Base-by-base conservation (phyloP, 257 asterid genomes). In the Nyctanthes arbortristis region DNA sequence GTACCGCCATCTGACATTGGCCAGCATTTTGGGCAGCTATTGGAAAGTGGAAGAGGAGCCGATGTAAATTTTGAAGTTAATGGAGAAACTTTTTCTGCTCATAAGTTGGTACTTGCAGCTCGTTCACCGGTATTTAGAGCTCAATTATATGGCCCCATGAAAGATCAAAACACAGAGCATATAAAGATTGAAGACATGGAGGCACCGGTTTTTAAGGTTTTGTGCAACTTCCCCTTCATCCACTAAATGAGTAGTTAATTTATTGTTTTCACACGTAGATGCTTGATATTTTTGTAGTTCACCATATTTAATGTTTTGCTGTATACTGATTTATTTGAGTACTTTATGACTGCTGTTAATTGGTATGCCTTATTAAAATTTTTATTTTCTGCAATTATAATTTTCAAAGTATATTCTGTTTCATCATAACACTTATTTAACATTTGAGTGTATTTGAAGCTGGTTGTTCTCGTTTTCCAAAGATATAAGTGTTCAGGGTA, bases 61-160 rank as follows among this genome's bases (percentile, higher is more conserved):
- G 97, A 93, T 67, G 85, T 89, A 49, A 83, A 25, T 65, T 87
- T 91, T 33, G 92, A 87, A 35, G 89, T 93, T 71, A 81, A 84
- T 79, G 99, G 87, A 55, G 96, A 93, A 77, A 71, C 67, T 0
- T 87, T 87, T 80, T 57, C 88, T 10, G 99, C 91, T 65, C 99
- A 93, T 85, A 93, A 93, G 81, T 78, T 91, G 80, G 89, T 93
- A 34, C 96, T 93, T 78, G 96, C 96, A 37, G 96, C 99, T 65
- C 96, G 96, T 22, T 93, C 99, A 45, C 97, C 99, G 5, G 97
- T 90, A 58, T 91, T 93, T 72, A 83, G 94, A 77, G 99, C 96
- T 72, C 99, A 91, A 71, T 84, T 93, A 25, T 91, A 77, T 82
- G 99, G 99, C 61, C 97, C 97, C 66, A 91, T 90, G 99, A 93